Base-by-base conservation (phyloP, 768 basidiomycete genomes). In the Collybiopsis luxurians region DNA sequence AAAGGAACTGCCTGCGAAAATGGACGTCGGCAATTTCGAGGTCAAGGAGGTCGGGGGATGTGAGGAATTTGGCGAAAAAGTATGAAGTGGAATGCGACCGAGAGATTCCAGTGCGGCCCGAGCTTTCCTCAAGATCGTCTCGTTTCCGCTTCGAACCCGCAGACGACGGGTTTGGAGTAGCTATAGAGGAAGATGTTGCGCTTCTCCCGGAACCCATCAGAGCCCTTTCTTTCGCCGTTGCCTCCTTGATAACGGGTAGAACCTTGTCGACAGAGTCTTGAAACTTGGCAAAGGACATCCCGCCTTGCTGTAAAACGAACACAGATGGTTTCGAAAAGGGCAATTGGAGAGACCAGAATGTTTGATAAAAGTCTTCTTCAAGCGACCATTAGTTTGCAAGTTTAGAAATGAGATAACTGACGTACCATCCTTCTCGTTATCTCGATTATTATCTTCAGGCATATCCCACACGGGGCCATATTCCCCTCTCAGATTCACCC, bases 61-160 rank as follows among this genome's bases (percentile, higher is more conserved):
- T 96, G 53, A 97, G 73, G 71, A 93, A 95, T 70, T 95, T 97
- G 36, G 94, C 91, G 65, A 95, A 95, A 73, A 95, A 96, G 67
- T 94, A 95, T 59, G 94, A 87, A 48, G 76, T 82, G 3, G 58
- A 68, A 11, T 51, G 31, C 15, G 19, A n/a, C 5, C 17, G 24
- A 13, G 11, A 17, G 5, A 38, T 10, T 23, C n/a, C 19, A 19
- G 74, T 72, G 54, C 76, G 77, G 15, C 71, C 74, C 26, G 2
- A 23, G 64, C 84, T 86, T 50, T 82, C 79, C n/a, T 69, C 64
- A 34, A 83, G 83, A 9, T 69, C 67, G 19, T 88, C 89, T 23
- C 87, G 83, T 71, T 87, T 89, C 56, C 87, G 78, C 70, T 90
- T 92, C 56, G 80, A 67, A 0, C 72, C 71, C 9, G 61, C 13